Evolutionary conservation across 2,329 filamentous ascomycete species (phyloP), one percentile per base, ranked within the genome.

Genomic region (Sphaceloma murrayae): DNA sequence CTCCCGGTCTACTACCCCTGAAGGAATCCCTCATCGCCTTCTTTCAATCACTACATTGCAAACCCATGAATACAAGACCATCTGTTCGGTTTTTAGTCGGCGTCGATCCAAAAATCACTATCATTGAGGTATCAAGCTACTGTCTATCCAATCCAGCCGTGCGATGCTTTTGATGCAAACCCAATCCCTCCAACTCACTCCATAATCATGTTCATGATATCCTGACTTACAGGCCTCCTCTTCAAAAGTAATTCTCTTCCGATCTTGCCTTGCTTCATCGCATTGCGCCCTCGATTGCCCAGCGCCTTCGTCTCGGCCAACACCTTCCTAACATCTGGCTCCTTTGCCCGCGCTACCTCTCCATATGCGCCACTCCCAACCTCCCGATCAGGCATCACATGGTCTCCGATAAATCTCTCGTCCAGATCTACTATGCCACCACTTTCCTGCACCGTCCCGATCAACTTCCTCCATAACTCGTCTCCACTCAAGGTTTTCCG

Each of bases 361-460:
- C 7, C 21, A 3, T n/a, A 10, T 8, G 26, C n/a, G 14, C 16
- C 22, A 3, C 24, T 26, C 13, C 22, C 11, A 24, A 36, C 46
- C 40, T 51, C 39, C 40, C 39, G 22, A 76, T 73, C 30, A 73
- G 75, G 16, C 53, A 51, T 3, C 65, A 59, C 14, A 82, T 83
- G 8, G 75, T 69, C 1, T 59, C 58, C 0, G 76, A 77, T n/a
- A 5, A 45, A 16, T n/a, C 32, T 29, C 16, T 45, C 42, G n/a
- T 45, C 31, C 40, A 96, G 59, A 52, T 94, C 75, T 52, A 86
- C 80, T 11, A 87, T 70, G 88, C 91, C 96, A n/a, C 74, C 67
- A 43, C 75, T 77, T 46, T 72, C 67, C 51, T 88, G 82, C 69
- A 95, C 89, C 30, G 96, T 64, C 2, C 67, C 64, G 5, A 96